These are phyloP conservation scores for Rehmannia glutinosa DNA, from an alignment of 257 asterid genomes.

Conservation along the genomic window DNA sequence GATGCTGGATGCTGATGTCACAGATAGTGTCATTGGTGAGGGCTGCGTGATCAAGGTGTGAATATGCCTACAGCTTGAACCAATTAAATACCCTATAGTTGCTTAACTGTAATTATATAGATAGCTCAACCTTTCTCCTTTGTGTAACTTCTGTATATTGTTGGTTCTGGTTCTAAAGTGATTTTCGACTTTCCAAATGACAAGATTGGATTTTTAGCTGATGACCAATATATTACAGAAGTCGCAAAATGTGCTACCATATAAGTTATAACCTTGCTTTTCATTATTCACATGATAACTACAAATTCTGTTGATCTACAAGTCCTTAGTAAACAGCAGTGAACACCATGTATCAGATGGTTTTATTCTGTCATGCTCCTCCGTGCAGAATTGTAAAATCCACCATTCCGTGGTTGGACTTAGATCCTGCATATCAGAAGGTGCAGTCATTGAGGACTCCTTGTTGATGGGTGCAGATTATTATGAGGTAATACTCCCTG, in stretches of 20 bases:
- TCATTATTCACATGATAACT: neutral
- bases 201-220: neutral
- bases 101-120: neutral
- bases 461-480: slow-evolving; percentile 95
- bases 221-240: neutral
- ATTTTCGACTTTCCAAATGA: neutral
- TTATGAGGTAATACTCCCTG: slow-evolving; percentile 62
- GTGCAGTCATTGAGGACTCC: slow-evolving; percentile 85
- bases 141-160: neutral
- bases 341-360: neutral
- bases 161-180: too few species aligned
- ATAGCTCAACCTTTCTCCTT: neutral
- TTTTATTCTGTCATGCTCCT: neutral
- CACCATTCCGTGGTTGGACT: slow-evolving; percentile 95
- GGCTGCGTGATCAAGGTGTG: slow-evolving; percentile 91
- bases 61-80: neutral
- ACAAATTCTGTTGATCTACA: neutral
- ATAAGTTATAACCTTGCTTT: slow-evolving; percentile 2
- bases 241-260: neutral
- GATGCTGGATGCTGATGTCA: slow-evolving; percentile 97
- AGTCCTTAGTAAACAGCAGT: neutral
- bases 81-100: neutral
- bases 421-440: slow-evolving; percentile 92
- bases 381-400: slow-evolving; percentile 82
- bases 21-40: slow-evolving; percentile 95